phyloP scores from a whole-genome alignment of 345 rosid genomes.

The Microthlaspi erraticum region DNA sequence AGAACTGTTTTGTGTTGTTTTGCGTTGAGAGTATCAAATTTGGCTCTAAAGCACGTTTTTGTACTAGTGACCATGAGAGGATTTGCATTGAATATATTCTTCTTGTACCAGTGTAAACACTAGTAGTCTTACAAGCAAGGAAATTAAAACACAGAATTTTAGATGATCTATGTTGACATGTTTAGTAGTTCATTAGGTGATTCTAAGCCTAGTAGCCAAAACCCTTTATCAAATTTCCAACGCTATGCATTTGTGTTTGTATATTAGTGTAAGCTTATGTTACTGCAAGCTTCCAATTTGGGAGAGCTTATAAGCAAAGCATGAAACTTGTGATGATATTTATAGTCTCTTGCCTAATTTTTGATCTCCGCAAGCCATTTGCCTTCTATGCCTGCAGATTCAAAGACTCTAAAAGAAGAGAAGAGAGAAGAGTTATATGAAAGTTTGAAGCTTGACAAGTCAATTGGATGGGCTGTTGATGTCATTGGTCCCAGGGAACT shows the following conservation, averaged over 20 bases:
- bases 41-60: too few relatives aligned
- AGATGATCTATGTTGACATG: too few relatives aligned
- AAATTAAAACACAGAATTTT: too few relatives aligned
- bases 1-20: neutral
- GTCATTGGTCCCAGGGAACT: conserved; percentile 93
- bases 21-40: neutral
- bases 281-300: neutral
- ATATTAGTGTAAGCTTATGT: conserved; percentile 16
- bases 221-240: conserved; percentile 3
- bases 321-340: neutral
- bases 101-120: neutral
- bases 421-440: conserved; percentile 89
- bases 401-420: conserved; percentile 94
- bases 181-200: neutral
- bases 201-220: neutral
- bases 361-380: neutral
- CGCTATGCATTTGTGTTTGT: neutral
- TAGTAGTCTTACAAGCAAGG: neutral
- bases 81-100: neutral
- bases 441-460: conserved; percentile 66
- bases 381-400: conserved; percentile 52
- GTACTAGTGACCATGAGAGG: too few relatives aligned
- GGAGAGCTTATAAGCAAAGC: conserved; percentile 16
- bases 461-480: conserved; percentile 95
- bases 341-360: neutral